phyloP scores from a whole-genome alignment of 768 basidiomycete genomes.

The Hygrophorus pudorinus region DNA sequence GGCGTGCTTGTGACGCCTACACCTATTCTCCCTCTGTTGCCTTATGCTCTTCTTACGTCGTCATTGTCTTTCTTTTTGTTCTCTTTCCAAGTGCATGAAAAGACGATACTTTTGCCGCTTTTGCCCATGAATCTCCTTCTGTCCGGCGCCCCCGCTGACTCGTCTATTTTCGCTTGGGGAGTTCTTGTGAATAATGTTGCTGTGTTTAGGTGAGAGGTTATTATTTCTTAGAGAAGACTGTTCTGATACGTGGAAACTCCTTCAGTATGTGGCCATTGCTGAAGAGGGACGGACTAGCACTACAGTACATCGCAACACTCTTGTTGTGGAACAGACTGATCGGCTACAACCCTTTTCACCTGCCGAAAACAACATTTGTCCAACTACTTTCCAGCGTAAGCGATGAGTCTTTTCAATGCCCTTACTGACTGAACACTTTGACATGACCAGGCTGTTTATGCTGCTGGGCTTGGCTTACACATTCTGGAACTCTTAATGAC shows the following conservation, averaged over 20 bases:
- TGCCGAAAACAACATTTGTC: slow-evolving; percentile 37
- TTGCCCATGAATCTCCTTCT: slow-evolving; percentile 77
- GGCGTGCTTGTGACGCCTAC: slow-evolving; percentile 22
- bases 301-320: slow-evolving; percentile 62
- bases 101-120: slow-evolving; percentile 79
- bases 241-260: slow-evolving; percentile 2
- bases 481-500: slow-evolving; percentile 46
- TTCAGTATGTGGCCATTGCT: slow-evolving; percentile 91
- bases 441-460: slow-evolving; percentile 39
- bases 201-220: slow-evolving; percentile 64
- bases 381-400: slow-evolving; percentile 44
- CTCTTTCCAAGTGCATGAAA: slow-evolving; percentile 96
- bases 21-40: slow-evolving; percentile 56
- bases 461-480: slow-evolving; percentile 46
- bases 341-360: slow-evolving; percentile 60
- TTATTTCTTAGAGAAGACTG: background rate
- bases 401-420: slow-evolving; percentile 5
- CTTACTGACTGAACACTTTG: slow-evolving; percentile 13
- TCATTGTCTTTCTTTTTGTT: slow-evolving; percentile 94
- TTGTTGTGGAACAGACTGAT: slow-evolving; percentile 77
- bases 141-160: slow-evolving; percentile 40
- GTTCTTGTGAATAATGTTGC: slow-evolving; percentile 74
- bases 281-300: slow-evolving; percentile 62
- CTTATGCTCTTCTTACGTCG: slow-evolving; percentile 68
- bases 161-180: slow-evolving; percentile 59